A percentile compares a stretch with the other conserved stretches of the same genome.
phyloP scores from a whole-genome alignment of 148 eudicot species.

The Vaccinium darrowii region DNA sequence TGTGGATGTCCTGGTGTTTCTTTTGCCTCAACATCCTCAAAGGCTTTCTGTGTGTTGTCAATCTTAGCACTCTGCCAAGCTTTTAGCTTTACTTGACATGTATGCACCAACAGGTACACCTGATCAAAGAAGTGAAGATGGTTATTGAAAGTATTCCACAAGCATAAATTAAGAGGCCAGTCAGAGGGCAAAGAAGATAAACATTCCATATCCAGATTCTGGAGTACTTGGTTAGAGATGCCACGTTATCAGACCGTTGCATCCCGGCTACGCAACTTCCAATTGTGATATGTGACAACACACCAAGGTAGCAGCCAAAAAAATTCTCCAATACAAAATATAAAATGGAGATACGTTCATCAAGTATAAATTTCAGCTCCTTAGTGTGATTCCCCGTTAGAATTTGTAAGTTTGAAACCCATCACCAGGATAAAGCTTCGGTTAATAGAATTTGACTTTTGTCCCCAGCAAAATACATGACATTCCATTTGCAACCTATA shows the following conservation, averaged over 20 bases:
- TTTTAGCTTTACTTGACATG: slow-evolving; percentile 49
- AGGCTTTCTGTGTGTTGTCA: slow-evolving; percentile 34
- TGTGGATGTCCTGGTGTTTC: slow-evolving; percentile 32
- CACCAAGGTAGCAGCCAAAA: background rate
- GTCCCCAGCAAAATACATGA: background rate
- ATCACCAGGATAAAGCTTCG: background rate
- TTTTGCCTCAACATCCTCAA: slow-evolving; percentile 37
- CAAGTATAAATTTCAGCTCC: background rate
- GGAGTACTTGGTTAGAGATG: background rate
- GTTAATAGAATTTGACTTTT: background rate
- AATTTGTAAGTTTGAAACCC: background rate
- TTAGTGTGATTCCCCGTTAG: background rate
- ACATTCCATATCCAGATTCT: background rate
- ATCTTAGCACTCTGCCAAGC: slow-evolving; percentile 36
- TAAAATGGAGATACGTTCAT: background rate
- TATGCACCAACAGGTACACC: slow-evolving; percentile 91
- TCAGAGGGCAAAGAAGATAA: background rate
- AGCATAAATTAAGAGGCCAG: background rate
- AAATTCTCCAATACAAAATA: background rate
- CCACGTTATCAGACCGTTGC: background rate
- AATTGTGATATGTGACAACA: background rate
- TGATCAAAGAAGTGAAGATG: slow-evolving; percentile 23
- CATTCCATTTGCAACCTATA: background rate
- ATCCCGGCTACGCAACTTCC: background rate
- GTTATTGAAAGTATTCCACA: slow-evolving; percentile 11